Conservation (phyloP, 2,329 filamentous ascomycete species). For the Chrysoporthe puriensis region DNA sequence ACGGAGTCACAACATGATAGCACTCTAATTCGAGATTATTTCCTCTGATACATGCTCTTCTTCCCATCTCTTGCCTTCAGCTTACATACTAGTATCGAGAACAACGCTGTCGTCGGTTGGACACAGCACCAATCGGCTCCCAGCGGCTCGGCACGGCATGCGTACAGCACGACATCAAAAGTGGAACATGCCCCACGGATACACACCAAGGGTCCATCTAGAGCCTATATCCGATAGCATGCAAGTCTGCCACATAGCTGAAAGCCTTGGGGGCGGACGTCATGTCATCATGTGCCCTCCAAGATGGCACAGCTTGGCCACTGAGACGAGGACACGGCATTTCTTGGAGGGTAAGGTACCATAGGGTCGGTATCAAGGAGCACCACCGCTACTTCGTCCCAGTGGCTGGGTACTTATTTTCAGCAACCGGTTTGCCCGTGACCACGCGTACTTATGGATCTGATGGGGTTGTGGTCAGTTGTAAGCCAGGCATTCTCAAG, state of each 20-base stretch:
- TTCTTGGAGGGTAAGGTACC: background rate
- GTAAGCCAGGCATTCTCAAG: background rate
- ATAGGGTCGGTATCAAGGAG: background rate
- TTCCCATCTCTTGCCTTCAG: background rate
- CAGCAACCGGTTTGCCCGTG: background rate
- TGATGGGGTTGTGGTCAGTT: background rate
- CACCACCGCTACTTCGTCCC: background rate
- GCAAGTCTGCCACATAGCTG: background rate
- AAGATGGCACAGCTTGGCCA: background rate
- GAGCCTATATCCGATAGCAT: background rate
- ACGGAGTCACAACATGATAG: background rate
- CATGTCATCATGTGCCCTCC: background rate
- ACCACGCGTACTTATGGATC: background rate
- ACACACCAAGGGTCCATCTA: background rate
- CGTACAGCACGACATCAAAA: constrained; percentile 3
- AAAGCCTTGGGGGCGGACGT: background rate
- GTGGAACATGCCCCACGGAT: background rate
- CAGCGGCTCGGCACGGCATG: background rate
- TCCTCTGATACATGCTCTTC: background rate
- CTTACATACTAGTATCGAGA: background rate
- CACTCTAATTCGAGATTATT: background rate
- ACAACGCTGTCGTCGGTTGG: background rate
- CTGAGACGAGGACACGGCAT: constrained; percentile 2
- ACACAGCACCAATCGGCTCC: background rate
- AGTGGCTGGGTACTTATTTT: background rate